A percentile compares a stretch with the other conserved stretches of the same genome.
phyloP scores from a whole-genome alignment of 2,329 filamentous ascomycete genomes.

The Alternaria arborescens region DNA sequence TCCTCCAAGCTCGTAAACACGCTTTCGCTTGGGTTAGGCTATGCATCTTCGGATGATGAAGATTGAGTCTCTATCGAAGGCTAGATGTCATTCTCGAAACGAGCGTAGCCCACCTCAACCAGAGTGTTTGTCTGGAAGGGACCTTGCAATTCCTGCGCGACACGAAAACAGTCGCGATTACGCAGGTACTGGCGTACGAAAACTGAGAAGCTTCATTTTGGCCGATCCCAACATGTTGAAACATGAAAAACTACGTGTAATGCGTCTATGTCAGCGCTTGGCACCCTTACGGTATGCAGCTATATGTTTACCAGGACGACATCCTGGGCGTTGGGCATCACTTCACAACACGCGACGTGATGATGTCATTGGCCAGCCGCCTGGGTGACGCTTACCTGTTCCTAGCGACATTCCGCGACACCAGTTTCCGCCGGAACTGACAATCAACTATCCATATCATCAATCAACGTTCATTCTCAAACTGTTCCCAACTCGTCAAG shows the following conservation, averaged over 20 bases:
- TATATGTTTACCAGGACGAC: neutral
- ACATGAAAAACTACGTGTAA: neutral
- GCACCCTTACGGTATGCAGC: neutral
- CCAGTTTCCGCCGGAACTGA: slow-evolving; percentile 1
- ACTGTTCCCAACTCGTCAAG: rapidly evolving
- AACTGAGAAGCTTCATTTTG: neutral
- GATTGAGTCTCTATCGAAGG: slow-evolving; percentile 19
- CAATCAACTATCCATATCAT: neutral
- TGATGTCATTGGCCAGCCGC: slow-evolving; percentile 6
- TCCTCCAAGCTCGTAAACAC: slow-evolving; percentile 25
- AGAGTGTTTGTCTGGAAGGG: neutral
- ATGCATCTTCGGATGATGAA: slow-evolving; percentile 57
- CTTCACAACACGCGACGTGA: neutral
- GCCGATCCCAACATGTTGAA: neutral
- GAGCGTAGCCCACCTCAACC: no score
- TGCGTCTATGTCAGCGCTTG: neutral
- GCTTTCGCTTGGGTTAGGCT: slow-evolving; percentile 49
- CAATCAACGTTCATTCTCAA: neutral
- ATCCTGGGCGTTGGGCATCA: neutral
- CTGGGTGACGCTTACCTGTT: slow-evolving; percentile 20
- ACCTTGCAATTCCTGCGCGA: no score
- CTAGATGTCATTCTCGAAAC: neutral
- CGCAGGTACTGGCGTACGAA: neutral
- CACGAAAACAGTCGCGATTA: neutral
- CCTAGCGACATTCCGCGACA: slow-evolving; percentile 18